phyloP scores from a whole-genome alignment of 1,284 basidiomycete genomes.

The Microbotryum lychnidis-dioicae region DNA sequence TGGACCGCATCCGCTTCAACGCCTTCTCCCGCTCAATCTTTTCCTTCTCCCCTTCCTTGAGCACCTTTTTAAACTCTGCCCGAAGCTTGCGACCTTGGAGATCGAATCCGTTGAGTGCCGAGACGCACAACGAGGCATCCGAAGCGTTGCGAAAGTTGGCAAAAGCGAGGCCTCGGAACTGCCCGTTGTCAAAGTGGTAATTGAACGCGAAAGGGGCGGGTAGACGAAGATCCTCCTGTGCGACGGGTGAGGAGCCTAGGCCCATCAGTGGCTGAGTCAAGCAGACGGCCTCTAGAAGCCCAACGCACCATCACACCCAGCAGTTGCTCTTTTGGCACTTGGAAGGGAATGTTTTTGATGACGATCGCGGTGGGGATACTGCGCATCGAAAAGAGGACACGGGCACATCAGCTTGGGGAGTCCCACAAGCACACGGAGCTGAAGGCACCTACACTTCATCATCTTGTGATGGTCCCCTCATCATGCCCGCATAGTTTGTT shows the following conservation, averaged over 20 bases:
- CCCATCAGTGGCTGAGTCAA: conserved; percentile 6
- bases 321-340: conserved; percentile 89
- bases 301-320: conserved; percentile 83
- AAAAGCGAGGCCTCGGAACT: conserved; percentile 95
- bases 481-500: not conserved
- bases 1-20: conserved; percentile 78
- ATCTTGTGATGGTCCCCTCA: not conserved
- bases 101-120: conserved; percentile 69
- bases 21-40: conserved; percentile 98
- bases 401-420: not conserved
- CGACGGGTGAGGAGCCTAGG: conserved; percentile 9
- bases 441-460: conserved; percentile 18
- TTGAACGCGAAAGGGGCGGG: conserved; percentile 99
- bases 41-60: conserved; percentile 98
- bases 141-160: conserved; percentile 88
- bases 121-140: conserved; percentile 93
- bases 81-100: conserved; percentile 85
- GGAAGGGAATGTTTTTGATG: conserved; percentile 99
- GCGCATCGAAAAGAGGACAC: conserved; percentile 39
- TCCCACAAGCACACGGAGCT: not conserved
- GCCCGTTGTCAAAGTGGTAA: conserved; percentile 90
- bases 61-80: conserved; percentile 98
- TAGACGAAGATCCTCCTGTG: conserved; percentile 76
- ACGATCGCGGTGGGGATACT: conserved; percentile 98
- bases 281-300: not conserved